Base-by-base conservation (phyloP, 1,139 yeast genomes). In the Candida albicans region DNA sequence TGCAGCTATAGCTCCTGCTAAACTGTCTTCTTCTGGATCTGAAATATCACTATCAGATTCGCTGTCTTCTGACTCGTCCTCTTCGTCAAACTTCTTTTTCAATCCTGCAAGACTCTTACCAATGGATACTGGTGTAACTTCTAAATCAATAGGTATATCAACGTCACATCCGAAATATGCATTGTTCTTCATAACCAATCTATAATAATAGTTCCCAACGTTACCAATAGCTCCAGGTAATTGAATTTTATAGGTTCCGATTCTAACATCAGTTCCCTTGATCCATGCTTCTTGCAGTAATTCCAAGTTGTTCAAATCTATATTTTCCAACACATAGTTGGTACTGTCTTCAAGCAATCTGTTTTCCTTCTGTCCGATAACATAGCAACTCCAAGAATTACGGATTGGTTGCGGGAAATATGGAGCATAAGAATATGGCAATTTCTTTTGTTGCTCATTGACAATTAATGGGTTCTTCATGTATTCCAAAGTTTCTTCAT, bases 171-270 rank as follows among this genome's bases (percentile, higher is more conserved):
- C 89, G 58, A 81, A 86, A 61, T 85, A 86, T 39, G 83, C 80
- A 46, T 84, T 73, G 46, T 83, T 81, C 58, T 79, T 83, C 56
- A 86, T 62, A 15, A 82, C 61, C 31, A 86, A 67, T 64, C 91
- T 73, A 73, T 85, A 87, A 53, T 78, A 81, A 57, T 68, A 80
- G 24, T 67, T 69, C 30, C 95, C 96, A 25, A 68, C 67, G 42
- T 72, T 71, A 27, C 76, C 76, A 3, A 95, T 79, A 43, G 95
- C 88, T 43, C 79, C 71, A 11, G 84, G 65, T 41, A 90, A 64
- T 51, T 85, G 89, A 42, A 90, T 70, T 62, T 87, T 89, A 58
- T 87, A 83, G 1, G 91, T 82, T 43, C 89, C 81, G 42, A 88
- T 70, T 3, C 65, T 65, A 47, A 87, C 78, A 13, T 72, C 73